Percentiles rank a stretch among this genome's conserved stretches.
Conservation (phyloP, 805 yeast genomes). For the Hermanozyma aechmeae region DNA sequence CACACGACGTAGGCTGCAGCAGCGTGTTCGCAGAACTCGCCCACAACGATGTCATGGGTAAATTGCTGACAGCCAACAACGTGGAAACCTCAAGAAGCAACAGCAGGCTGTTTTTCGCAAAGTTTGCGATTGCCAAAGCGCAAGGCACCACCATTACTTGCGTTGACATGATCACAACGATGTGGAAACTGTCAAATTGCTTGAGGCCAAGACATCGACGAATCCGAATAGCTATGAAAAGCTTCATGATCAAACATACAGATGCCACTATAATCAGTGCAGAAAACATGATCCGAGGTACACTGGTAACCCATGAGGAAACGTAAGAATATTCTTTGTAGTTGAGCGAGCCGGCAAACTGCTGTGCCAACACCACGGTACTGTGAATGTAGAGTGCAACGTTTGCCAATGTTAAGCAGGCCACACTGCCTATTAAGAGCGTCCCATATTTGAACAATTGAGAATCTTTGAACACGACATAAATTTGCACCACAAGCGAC, state of each 20-base stretch:
- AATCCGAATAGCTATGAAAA: constrained; percentile 57
- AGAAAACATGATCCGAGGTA: constrained; percentile 57
- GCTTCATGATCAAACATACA: constrained; percentile 51
- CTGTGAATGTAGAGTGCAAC: constrained; percentile 50
- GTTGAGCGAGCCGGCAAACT: not conserved
- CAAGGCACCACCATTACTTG: constrained; percentile 83
- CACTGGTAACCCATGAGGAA: constrained; percentile 33
- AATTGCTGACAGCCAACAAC: constrained; percentile 56
- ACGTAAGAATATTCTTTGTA: not conserved
- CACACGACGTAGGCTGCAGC: constrained; percentile 12
- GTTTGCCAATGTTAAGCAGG: constrained; percentile 42
- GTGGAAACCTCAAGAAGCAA: constrained; percentile 44
- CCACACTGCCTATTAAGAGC: too few species aligned
- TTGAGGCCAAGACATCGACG: constrained; percentile 70
- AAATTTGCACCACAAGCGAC: constrained; percentile 65
- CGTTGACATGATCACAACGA: constrained; percentile 67
- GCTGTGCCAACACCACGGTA: constrained; percentile 18
- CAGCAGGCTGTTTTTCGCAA: constrained; percentile 20
- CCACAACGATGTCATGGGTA: constrained; percentile 87
- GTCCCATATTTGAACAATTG: too few species aligned
- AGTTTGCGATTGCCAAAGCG: constrained; percentile 50
- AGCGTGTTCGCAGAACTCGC: constrained; percentile 59
- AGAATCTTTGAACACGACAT: constrained; percentile 58
- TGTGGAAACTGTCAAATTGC: constrained; percentile 77
- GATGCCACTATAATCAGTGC: constrained; percentile 59